Percentiles rank a stretch among this genome's conserved stretches.
These are phyloP conservation scores for Globisporangium acanthophoron DNA, from an alignment of 352 stramenopile species.

Conservation along the genomic window DNA sequence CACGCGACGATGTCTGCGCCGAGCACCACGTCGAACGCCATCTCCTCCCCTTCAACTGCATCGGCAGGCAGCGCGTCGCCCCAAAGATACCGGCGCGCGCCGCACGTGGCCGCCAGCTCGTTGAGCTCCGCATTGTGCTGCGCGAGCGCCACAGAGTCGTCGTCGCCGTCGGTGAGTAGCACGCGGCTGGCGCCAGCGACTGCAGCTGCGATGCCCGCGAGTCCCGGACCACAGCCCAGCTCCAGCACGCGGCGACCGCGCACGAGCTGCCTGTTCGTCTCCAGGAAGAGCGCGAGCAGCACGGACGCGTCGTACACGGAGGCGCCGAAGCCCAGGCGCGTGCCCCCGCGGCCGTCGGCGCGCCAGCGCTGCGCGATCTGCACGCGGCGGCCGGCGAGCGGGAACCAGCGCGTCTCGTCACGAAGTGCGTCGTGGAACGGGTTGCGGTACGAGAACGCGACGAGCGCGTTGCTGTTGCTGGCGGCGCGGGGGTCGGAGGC, in stretches of 20 bases:
- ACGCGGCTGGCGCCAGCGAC: constrained; percentile 39
- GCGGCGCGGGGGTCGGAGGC: no score
- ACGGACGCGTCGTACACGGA: constrained; percentile 81
- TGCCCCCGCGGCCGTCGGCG: constrained; percentile 66
- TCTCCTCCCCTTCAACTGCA: constrained; percentile 11
- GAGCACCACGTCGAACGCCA: constrained; percentile 63
- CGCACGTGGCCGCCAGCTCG: constrained; percentile 16
- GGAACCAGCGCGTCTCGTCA: constrained; percentile 59
- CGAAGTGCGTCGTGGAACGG: constrained; percentile 71
- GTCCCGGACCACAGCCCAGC: constrained; percentile 63
- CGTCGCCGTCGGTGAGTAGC: constrained; percentile 69
- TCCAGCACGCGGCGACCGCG: constrained; percentile 58
- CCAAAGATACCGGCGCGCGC: constrained; percentile 55
- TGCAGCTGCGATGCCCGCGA: constrained; percentile 65
- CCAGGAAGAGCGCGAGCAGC: constrained; percentile 73
- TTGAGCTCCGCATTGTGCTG: constrained; percentile 53
- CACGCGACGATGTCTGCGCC: constrained; percentile 82
- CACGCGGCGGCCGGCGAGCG: constrained; percentile 49
- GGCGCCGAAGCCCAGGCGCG: constrained; percentile 65
- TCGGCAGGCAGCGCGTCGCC: constrained; percentile 27
- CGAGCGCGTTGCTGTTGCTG: constrained; percentile 20
- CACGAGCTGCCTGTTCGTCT: constrained; percentile 43
- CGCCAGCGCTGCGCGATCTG: constrained; percentile 77
- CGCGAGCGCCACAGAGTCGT: constrained; percentile 57
- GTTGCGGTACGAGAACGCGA: constrained; percentile 70